A percentile compares a stretch with the other conserved stretches of the same genome.
These are phyloP conservation scores for Cyclaneusma minus DNA, from an alignment of 2,329 filamentous ascomycete species.

Conservation along the genomic window DNA sequence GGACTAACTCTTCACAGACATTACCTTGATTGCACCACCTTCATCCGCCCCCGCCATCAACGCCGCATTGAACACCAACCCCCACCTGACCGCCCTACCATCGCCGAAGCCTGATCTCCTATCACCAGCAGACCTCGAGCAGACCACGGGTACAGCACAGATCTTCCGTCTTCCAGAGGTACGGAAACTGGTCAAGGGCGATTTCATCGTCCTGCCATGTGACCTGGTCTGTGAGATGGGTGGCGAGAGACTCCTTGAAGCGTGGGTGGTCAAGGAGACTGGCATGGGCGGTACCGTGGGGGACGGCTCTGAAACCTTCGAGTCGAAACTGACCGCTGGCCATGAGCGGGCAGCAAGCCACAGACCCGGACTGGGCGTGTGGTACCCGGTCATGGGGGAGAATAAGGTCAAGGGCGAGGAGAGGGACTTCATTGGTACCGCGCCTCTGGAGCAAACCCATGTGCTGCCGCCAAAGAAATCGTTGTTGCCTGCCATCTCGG, in stretches of 20 bases:
- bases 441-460: slow-evolving; percentile 43
- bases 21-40: slow-evolving; percentile 46
- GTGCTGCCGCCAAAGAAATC: slow-evolving; percentile 47
- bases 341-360: slow-evolving; percentile 40
- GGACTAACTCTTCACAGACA: slow-evolving; percentile 25
- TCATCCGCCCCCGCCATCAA: slow-evolving; percentile 52
- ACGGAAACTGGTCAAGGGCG: slow-evolving; percentile 58
- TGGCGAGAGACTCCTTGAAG: slow-evolving; percentile 67
- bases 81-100: slow-evolving; percentile 59
- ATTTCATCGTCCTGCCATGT: slow-evolving; percentile 86
- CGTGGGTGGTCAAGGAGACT: slow-evolving; percentile 79
- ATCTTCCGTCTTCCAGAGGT: slow-evolving; percentile 76
- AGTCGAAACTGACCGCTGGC: slow-evolving; percentile 30
- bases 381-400: slow-evolving; percentile 66
- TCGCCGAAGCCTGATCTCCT: slow-evolving; percentile 60
- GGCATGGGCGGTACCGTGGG: slow-evolving; percentile 48
- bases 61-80: slow-evolving; percentile 59
- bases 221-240: slow-evolving; percentile 85
- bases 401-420: slow-evolving; percentile 76
- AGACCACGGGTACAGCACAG: slow-evolving; percentile 80
- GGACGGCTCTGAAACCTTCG: slow-evolving; percentile 24
- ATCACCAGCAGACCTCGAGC: slow-evolving; percentile 58
- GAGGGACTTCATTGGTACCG: slow-evolving; percentile 78
- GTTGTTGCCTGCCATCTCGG: slow-evolving; percentile 53
- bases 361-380: slow-evolving; percentile 74